Conservation (phyloP, 805 yeast species). For the Yamadazyma sp. region DNA sequence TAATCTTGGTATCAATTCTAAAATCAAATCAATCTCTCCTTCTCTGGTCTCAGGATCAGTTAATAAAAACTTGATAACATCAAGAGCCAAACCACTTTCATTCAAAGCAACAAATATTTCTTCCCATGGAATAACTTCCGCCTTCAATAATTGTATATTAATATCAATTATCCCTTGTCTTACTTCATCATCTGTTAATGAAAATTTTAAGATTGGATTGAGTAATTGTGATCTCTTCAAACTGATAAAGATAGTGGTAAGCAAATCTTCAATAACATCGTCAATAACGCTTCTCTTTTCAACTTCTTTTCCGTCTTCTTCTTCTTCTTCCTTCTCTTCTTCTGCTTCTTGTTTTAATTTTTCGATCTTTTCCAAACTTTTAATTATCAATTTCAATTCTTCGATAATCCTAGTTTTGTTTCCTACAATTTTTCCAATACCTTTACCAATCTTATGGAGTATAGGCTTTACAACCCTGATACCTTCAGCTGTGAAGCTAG, state of each 20-base stretch:
- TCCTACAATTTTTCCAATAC: conserved; percentile 4
- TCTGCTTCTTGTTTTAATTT: conserved; percentile 6
- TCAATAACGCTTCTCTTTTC: conserved; percentile 5
- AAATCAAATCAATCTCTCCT: conserved; percentile 22
- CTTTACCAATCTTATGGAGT: no score
- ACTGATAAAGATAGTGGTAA: conserved; percentile 20
- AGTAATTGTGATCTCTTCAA: conserved; percentile 30
- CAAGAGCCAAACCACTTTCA: conserved; percentile 28
- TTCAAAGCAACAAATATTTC: conserved; percentile 28
- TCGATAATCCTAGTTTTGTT: conserved; percentile 8
- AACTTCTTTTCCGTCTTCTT: conserved; percentile 1
- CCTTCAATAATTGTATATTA: conserved; percentile 22
- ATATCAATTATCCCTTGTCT: conserved; percentile 22
- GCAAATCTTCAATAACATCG: conserved; percentile 17
- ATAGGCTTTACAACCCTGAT: no score
- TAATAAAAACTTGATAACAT: conserved; percentile 22
- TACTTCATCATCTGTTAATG: conserved; percentile 27
- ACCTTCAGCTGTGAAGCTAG: no score
- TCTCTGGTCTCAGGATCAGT: conserved; percentile 27
- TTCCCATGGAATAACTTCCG: conserved; percentile 29
- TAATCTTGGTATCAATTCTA: conserved; percentile 22
- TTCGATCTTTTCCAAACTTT: conserved; percentile 11
- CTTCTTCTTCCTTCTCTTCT: background rate
- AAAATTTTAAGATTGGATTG: conserved; percentile 21
- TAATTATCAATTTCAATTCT: conserved; percentile 11